phyloP scores from a whole-genome alignment of 441 rosid species.

The Kokia cookei region DNA sequence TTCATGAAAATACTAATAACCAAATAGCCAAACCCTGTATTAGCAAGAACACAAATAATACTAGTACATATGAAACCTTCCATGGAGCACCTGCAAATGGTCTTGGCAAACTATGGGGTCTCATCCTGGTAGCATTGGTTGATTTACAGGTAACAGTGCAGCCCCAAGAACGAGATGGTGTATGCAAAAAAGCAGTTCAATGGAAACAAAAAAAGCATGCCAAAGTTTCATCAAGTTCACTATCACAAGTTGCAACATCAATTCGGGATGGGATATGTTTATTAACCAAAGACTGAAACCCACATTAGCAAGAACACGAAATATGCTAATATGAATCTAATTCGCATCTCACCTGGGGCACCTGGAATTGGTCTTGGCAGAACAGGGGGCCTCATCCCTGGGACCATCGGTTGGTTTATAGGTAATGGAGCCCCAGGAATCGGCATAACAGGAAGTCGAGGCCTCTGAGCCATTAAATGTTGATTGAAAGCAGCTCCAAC shows the following conservation, averaged over 20 bases:
- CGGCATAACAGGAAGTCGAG: constrained; percentile 69
- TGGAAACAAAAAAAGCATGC: not conserved
- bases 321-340: not conserved
- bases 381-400: constrained; percentile 81
- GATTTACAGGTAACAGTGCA: not conserved
- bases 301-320: not conserved
- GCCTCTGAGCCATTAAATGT: constrained; percentile 69
- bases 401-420: constrained; percentile 32
- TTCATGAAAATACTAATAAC: no score
- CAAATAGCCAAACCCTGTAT: no score
- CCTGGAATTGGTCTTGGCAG: constrained; percentile 72
- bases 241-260: not conserved
- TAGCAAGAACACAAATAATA: no score
- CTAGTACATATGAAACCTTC: not conserved
- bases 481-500: constrained; percentile 89
- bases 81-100: not conserved
- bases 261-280: not conserved
- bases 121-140: no score
- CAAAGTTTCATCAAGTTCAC: not conserved
- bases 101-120: no score
- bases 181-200: not conserved
- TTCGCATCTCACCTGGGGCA: constrained; percentile 36
- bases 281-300: not conserved
- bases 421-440: constrained; percentile 30
- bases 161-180: not conserved